Conservation (phyloP, 1,139 yeast species). For the Yamadazyma buinensis region DNA sequence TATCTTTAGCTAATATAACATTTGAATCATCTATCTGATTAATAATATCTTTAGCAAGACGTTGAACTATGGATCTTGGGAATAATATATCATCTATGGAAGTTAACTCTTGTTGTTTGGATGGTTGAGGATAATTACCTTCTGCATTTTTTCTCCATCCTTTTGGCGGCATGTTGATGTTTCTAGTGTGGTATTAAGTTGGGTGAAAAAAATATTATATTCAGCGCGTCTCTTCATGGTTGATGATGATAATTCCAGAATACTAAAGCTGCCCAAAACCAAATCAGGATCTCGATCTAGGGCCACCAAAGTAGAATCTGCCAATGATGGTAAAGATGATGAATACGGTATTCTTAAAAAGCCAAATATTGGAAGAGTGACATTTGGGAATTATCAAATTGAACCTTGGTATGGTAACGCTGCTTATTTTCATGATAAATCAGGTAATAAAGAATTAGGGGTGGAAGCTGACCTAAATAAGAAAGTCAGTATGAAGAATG, state of each 20-base stretch:
- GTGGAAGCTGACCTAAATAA: slow-evolving; percentile 4
- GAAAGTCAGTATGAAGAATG: background rate
- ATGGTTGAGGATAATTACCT: slow-evolving; percentile 53
- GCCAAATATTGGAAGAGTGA: slow-evolving; percentile 62
- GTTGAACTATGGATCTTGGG: slow-evolving; percentile 59
- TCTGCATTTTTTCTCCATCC: slow-evolving; percentile 80
- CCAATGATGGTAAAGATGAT: background rate
- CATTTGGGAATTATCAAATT: slow-evolving; percentile 61
- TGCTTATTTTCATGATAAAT: slow-evolving; percentile 51
- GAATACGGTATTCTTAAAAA: slow-evolving; percentile 58
- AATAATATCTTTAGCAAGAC: slow-evolving; percentile 50
- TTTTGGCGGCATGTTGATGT: slow-evolving; percentile 67
- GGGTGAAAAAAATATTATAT: slow-evolving; percentile 1
- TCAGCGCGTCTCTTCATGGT: slow-evolving; percentile 4
- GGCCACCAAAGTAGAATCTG: background rate
- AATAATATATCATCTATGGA: slow-evolving; percentile 69
- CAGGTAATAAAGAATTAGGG: slow-evolving; percentile 11
- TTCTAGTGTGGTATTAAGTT: too few relatives aligned
- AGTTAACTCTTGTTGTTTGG: slow-evolving; percentile 53
- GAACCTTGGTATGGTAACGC: slow-evolving; percentile 86
- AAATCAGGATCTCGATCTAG: background rate
- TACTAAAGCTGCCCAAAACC: background rate
- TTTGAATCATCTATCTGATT: slow-evolving; percentile 27
- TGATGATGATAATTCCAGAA: slow-evolving; percentile 1
- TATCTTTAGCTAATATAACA: slow-evolving; percentile 58